phyloP scores from a whole-genome alignment of 1,139 yeast species.

The Taphrina deformans region DNA sequence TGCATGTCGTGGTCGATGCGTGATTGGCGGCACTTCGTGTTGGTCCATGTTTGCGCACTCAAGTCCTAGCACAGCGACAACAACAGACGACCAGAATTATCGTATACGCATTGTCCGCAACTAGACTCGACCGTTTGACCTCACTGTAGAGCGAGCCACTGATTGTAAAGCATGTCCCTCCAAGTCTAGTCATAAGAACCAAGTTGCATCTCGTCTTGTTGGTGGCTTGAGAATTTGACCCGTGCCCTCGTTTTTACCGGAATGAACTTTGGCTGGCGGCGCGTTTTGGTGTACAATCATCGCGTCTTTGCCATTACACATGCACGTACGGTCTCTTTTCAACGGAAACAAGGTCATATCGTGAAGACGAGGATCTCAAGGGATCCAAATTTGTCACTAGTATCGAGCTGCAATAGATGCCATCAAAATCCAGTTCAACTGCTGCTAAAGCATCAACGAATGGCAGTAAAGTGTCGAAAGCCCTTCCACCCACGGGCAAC shows the following conservation, averaged over 20 bases:
- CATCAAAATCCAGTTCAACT: neutral
- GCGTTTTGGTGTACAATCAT: neutral
- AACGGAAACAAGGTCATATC: too few species aligned
- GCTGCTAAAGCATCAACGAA: neutral
- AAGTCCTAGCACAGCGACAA: neutral
- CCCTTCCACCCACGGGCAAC: slow-evolving; percentile 1
- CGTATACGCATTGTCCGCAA: too few species aligned
- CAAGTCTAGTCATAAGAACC: too few species aligned
- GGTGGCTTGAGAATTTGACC: neutral
- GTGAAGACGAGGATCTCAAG: too few species aligned
- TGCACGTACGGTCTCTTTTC: neutral
- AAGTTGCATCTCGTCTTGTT: neutral
- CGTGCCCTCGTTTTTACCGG: neutral
- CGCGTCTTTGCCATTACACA: neutral
- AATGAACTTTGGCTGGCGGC: slow-evolving; percentile 5
- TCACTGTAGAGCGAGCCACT: too few species aligned
- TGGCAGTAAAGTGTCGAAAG: slow-evolving; percentile 5
- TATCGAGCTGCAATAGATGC: too few species aligned
- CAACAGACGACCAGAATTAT: neutral
- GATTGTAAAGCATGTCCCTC: neutral
- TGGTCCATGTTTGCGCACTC: neutral
- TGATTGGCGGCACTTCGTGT: slow-evolving; percentile 3
- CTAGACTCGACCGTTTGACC: too few species aligned
- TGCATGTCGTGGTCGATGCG: neutral
- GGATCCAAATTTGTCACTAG: too few species aligned